Percentiles rank a stretch among this genome's conserved stretches.
Conservation (phyloP, 2,329 filamentous ascomycete species). For the Coniochaeta prunicola region DNA sequence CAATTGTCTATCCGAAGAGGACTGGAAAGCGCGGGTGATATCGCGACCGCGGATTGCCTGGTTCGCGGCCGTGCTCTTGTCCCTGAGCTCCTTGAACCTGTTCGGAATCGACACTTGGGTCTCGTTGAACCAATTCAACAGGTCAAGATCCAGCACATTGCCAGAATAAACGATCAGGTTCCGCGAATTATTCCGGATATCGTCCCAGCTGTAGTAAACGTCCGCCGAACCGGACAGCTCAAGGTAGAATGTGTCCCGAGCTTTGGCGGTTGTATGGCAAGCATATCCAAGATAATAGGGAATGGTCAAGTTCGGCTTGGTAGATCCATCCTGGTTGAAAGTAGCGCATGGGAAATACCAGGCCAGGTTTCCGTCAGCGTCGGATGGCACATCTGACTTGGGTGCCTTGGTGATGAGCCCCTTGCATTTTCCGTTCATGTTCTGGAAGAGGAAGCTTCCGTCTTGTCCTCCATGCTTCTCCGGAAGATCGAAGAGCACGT, state of each 20-base stretch:
- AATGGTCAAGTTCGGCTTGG: conserved; percentile 63
- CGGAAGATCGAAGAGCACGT: conserved; percentile 81
- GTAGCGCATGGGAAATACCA: conserved; percentile 96
- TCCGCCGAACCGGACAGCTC: conserved; percentile 64
- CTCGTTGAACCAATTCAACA: conserved; percentile 85
- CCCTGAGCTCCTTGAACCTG: conserved; percentile 72
- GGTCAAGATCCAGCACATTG: conserved; percentile 81
- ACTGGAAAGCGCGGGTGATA: conserved; percentile 81
- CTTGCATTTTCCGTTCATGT: conserved; percentile 97
- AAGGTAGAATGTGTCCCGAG: conserved; percentile 70
- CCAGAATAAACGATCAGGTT: conserved; percentile 94
- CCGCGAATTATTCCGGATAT: conserved; percentile 79
- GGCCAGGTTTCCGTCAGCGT: conserved; percentile 64
- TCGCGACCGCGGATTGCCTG: conserved; percentile 71
- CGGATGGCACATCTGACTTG: conserved; percentile 72
- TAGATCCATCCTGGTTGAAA: conserved; percentile 91
- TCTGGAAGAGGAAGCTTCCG: conserved; percentile 95
- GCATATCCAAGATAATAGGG: conserved; percentile 77
- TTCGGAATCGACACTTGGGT: conserved; percentile 68
- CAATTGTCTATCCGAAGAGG: conserved; percentile 67
- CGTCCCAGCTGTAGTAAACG: conserved; percentile 94
- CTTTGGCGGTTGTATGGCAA: conserved; percentile 71
- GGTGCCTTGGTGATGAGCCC: conserved; percentile 68
- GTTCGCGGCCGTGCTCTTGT: conserved; percentile 54
- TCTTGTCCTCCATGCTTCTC: conserved; percentile 81